Evolutionary conservation across 2,329 filamentous ascomycete genomes (phyloP).

Genomic region (Fusarium stilboides): DNA sequence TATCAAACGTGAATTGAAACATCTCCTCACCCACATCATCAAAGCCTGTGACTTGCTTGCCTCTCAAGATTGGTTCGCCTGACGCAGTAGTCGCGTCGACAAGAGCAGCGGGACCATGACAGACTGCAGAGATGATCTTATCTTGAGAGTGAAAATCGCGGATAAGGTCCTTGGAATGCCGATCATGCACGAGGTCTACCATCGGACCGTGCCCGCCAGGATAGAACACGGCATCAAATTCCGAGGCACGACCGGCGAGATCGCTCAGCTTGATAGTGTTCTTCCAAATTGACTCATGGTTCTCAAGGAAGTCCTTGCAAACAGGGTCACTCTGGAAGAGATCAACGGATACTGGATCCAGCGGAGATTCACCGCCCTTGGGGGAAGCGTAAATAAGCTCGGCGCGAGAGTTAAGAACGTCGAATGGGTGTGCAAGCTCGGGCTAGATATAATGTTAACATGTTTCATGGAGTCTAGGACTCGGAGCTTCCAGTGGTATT

Average conservation of each 20-base stretch:
- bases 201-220: background rate
- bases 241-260: background rate
- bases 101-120: background rate
- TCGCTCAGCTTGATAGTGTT: background rate
- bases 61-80: background rate
- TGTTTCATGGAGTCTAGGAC: rapidly evolving
- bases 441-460: background rate
- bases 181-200: background rate
- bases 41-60: background rate
- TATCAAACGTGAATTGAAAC: background rate
- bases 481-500: no score
- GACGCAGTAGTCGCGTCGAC: background rate
- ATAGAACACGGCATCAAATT: slow-evolving; percentile 1
- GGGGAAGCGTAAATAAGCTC: slow-evolving; percentile 1
- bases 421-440: slow-evolving; percentile 8
- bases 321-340: background rate
- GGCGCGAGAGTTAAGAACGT: background rate
- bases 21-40: slow-evolving; percentile 1
- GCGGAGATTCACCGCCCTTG: slow-evolving; percentile 2
- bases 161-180: background rate
- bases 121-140: background rate
- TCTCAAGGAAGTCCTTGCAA: background rate
- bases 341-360: background rate
- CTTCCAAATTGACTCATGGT: slow-evolving; percentile 1
- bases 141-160: background rate